Conservation (phyloP, 345 rosid genomes). For the Corchorus olitorius region DNA sequence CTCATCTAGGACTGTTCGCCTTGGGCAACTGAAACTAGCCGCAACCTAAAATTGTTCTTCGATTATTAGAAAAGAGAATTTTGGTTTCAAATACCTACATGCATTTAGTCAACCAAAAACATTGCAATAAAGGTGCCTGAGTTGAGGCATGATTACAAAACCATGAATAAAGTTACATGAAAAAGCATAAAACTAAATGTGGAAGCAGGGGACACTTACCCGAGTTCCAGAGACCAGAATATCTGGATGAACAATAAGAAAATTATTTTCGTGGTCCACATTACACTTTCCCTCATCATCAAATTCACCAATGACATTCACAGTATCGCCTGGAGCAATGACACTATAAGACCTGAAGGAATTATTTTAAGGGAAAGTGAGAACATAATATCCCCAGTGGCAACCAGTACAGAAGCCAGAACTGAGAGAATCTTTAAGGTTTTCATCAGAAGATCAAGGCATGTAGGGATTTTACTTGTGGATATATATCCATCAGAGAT, state of each 20-base stretch:
- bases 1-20: conserved; percentile 91
- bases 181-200: conserved; percentile 15
- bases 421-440: neutral
- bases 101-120: conserved; percentile 9
- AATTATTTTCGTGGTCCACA: conserved; percentile 60
- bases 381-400: conserved; percentile 18
- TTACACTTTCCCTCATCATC: conserved; percentile 76
- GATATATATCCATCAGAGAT: neutral
- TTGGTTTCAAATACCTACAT: neutral
- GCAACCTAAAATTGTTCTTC: conserved; percentile 61
- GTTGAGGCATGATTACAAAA: neutral
- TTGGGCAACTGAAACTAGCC: conserved; percentile 79
- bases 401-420: neutral
- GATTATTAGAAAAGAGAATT: conserved; percentile 4
- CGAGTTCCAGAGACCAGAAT: conserved; percentile 89
- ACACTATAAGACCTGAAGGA: conserved; percentile 71
- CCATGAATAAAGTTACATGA: neutral
- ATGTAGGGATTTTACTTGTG: neutral
- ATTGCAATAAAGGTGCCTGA: neutral
- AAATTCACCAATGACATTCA: conserved; percentile 84
- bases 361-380: conserved; percentile 23
- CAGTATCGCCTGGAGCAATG: conserved; percentile 91
- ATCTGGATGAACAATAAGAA: conserved; percentile 86
- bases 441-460: conserved; percentile 1
- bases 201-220: conserved; percentile 42